Conservation (phyloP, 441 rosid species). For the Adansonia grandidieri region DNA sequence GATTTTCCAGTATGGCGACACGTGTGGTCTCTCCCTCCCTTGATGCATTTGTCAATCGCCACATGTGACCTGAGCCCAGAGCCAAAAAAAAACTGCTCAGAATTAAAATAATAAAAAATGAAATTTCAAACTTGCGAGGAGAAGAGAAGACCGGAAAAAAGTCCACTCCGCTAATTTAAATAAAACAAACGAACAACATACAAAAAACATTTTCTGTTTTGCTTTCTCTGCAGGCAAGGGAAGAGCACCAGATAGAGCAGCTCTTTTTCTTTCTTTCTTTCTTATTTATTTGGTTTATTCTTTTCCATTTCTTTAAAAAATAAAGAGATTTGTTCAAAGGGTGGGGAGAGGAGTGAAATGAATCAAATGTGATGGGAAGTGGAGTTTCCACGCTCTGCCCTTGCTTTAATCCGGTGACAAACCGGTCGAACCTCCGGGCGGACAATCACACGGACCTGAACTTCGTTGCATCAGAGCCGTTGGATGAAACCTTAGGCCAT, state of each 20-base stretch:
- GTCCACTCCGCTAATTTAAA: slow-evolving; percentile 46
- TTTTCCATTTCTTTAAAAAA: slow-evolving; percentile 2
- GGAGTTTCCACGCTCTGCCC: slow-evolving; percentile 79
- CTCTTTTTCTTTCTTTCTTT: slow-evolving; percentile 16
- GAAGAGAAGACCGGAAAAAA: slow-evolving; percentile 15
- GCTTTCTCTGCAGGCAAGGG: slow-evolving; percentile 14
- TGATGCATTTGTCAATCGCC: slow-evolving; percentile 31
- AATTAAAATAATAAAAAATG: background rate
- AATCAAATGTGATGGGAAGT: slow-evolving; percentile 97
- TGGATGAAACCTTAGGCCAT: slow-evolving; percentile 91
- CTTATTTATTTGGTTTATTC: background rate
- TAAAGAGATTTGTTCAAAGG: slow-evolving; percentile 39
- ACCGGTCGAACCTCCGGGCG: slow-evolving; percentile 45
- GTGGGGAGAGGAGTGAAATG: slow-evolving; percentile 30
- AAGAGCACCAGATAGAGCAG: background rate
- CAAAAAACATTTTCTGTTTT: background rate
- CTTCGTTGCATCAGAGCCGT: slow-evolving; percentile 62
- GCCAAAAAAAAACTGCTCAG: slow-evolving; percentile 39
- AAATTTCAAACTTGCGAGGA: slow-evolving; percentile 1
- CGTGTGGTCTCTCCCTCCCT: slow-evolving; percentile 26
- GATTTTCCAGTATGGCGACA: slow-evolving; percentile 30
- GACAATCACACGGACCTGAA: slow-evolving; percentile 43
- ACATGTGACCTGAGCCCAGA: slow-evolving; percentile 35
- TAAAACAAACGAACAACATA: slow-evolving; percentile 21
- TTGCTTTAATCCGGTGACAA: slow-evolving; percentile 61